A percentile compares a stretch with the other conserved stretches of the same genome.
These are phyloP conservation scores for Apiospora saccharicola DNA, from an alignment of 2,329 filamentous ascomycete genomes.

Conservation along the genomic window DNA sequence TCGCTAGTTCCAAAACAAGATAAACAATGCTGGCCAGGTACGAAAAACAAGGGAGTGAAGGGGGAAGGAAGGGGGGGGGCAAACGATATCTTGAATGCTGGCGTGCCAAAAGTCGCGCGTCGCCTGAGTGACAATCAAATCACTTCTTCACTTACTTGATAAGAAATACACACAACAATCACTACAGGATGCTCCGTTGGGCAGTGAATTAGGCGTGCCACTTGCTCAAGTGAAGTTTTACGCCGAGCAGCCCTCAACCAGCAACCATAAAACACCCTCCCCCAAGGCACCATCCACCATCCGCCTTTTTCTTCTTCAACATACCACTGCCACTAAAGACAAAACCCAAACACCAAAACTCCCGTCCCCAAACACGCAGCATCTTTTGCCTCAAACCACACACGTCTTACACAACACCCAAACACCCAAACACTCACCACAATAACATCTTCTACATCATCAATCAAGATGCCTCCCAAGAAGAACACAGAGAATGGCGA, in stretches of 20 bases:
- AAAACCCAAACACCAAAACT: neutral
- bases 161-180: neutral
- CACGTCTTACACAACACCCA: neutral
- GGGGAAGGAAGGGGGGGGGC: neutral
- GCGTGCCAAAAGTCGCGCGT: neutral
- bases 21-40: no score
- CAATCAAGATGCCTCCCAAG: neutral
- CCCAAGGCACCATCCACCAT: neutral
- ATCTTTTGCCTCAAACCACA: neutral
- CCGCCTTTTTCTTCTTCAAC: neutral
- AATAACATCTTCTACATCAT: neutral
- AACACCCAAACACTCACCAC: neutral
- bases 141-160: neutral
- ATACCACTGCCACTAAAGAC: neutral
- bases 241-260: neutral
- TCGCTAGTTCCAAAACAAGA: no score
- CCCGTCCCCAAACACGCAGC: neutral
- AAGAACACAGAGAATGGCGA: constrained; percentile 9
- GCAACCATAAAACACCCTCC: neutral
- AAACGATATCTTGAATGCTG: neutral
- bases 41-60: neutral
- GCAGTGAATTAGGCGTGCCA: neutral
- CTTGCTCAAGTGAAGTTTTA: neutral
- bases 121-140: neutral
- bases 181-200: neutral